Conservation (phyloP, 2,329 filamentous ascomycete genomes). For the Cercospora zeae-maydis region DNA sequence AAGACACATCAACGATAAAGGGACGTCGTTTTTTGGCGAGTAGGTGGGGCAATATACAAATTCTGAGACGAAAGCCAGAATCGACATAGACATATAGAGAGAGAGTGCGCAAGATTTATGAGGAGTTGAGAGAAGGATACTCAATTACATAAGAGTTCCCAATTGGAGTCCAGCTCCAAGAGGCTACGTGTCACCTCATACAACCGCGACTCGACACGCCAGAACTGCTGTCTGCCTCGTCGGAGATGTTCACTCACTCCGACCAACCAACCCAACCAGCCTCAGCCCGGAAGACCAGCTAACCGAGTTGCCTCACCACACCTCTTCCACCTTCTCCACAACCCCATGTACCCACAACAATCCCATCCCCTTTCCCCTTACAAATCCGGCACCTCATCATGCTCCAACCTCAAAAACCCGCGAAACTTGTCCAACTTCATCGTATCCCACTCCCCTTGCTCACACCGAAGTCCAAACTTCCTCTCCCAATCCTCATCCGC, state of each 20-base stretch:
- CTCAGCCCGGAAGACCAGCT: background rate
- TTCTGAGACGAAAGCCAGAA: background rate
- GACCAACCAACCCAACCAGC: background rate
- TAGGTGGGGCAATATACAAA: background rate
- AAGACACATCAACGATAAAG: background rate
- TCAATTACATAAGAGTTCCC: background rate
- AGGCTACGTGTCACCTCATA: background rate
- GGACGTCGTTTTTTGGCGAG: background rate
- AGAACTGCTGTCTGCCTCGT: background rate
- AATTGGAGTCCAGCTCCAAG: too few species aligned
- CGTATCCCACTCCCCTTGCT: background rate
- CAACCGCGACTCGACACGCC: background rate
- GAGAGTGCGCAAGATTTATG: too few species aligned
- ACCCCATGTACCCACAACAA: too few species aligned
- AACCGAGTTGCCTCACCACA: background rate
- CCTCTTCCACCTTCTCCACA: background rate
- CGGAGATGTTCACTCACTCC: background rate
- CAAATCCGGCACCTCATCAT: conserved; percentile 5
- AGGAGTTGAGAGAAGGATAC: background rate
- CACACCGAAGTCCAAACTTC: background rate
- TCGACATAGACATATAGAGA: background rate
- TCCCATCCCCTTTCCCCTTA: background rate
- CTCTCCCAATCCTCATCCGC: background rate
- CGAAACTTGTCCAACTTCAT: conserved; percentile 2
- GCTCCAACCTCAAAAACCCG: background rate